Evolutionary conservation across 140 eudicot species (phyloP), one percentile per base, ranked within the genome.

Genomic region (Oenanthe javanica): DNA sequence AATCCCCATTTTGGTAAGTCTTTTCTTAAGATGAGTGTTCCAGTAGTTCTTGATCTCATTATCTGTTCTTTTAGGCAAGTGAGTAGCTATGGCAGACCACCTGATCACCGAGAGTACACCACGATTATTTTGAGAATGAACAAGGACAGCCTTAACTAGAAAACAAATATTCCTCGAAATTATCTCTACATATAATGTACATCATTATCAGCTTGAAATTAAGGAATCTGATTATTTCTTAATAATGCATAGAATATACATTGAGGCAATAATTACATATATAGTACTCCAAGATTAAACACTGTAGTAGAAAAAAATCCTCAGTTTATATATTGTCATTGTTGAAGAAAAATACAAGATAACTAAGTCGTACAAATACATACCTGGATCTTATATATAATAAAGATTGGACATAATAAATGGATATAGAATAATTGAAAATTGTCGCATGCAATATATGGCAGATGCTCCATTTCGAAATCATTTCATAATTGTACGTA

Each of bases 21-120:
- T 81, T 79, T 94, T 94, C 84, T 94, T 94, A 2, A 94, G 90
- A 86, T 92, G 96, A 13, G 99, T 94, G 79, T 92, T 92, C 99
- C 99, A 94, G 54, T 92, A 89, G 50, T 94, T 94, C 84, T 94
- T 94, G 79, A 94, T 94, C 82, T 94, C 97, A 11, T 93, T 93
- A 61, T 93, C 97, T 1, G 97, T 93, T 86, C 98, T 82, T 78
- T 93, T 90, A 2, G 99, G 94, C 82, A 94, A 84, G 81, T 94
- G 99, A 77, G 95, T 91, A 15, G 99, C 97, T 59, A 94, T 94
- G 75, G 99, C 95, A 77, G 99, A 94, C 99, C 99, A 94, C 88
- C 99, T 94, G 76, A 71, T 67, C 70, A 61, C 36, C 36, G 31
- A 67, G 2, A 31, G 38, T 3, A 63, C 10, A 1, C 2, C 2